These are phyloP conservation scores for Dactylonectria estremocensis DNA, from an alignment of 2,329 filamentous ascomycete species.

Conservation along the genomic window DNA sequence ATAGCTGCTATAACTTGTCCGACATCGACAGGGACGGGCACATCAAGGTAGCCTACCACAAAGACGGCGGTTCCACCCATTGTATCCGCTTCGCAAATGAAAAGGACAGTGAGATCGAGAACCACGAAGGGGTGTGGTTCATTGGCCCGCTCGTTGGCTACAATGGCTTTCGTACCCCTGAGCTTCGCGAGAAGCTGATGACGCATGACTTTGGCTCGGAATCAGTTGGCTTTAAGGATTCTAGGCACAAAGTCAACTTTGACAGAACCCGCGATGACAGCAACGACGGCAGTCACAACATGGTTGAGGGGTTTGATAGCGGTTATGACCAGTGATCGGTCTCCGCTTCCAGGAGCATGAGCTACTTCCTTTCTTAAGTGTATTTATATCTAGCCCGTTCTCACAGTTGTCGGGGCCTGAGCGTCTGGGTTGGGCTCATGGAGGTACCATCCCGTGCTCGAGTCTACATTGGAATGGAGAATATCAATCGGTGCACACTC, in stretches of 20 bases:
- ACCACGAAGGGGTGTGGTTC: slow-evolving; percentile 54
- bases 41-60: slow-evolving; percentile 58
- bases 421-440: too few species aligned
- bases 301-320: background rate
- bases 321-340: too few species aligned
- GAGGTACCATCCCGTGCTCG: too few species aligned
- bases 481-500: too few species aligned
- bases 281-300: slow-evolving; percentile 1
- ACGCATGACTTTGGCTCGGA: slow-evolving; percentile 4
- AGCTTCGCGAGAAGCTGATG: slow-evolving; percentile 13
- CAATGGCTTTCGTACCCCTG: slow-evolving; percentile 48
- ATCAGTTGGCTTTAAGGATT: slow-evolving; percentile 14
- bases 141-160: slow-evolving; percentile 50
- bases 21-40: slow-evolving; percentile 37
- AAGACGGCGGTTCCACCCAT: slow-evolving; percentile 54
- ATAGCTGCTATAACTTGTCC: too few species aligned
- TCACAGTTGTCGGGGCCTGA: too few species aligned
- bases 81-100: slow-evolving; percentile 53
- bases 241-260: slow-evolving; percentile 9
- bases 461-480: too few species aligned
- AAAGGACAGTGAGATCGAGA: slow-evolving; percentile 50
- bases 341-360: too few species aligned
- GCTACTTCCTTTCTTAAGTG: too few species aligned
- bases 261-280: slow-evolving; percentile 9
- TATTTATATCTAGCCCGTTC: too few species aligned